Conservation (phyloP, 495 filamentous ascomycete species). For the Trichocladium antarcticum region DNA sequence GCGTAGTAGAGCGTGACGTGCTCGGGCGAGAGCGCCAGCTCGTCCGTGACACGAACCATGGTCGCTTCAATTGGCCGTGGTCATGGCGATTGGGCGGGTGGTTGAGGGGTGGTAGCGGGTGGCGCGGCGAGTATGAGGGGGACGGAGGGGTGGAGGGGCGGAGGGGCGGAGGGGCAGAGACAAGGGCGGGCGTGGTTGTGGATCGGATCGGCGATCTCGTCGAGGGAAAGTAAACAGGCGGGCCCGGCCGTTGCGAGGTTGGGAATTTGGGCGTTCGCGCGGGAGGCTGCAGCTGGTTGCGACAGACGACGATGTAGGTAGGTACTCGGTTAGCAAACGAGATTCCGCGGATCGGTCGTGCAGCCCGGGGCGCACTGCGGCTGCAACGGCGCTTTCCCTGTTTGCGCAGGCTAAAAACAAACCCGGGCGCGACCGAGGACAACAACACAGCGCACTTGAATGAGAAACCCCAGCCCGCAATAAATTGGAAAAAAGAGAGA, state of each 20-base stretch:
- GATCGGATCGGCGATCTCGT: not conserved
- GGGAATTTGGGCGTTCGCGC: constrained; percentile 1
- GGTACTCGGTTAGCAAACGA: too few relatives aligned
- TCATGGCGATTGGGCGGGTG: constrained; percentile 18
- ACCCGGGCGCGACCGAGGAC: not conserved
- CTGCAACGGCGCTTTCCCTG: not conserved
- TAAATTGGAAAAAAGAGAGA: not conserved
- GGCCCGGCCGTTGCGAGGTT: not conserved
- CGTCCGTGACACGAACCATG: constrained; percentile 57
- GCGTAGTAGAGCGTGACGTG: constrained; percentile 71
- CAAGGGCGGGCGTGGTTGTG: not conserved
- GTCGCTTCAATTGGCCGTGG: constrained; percentile 37
- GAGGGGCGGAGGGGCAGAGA: not conserved
- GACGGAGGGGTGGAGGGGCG: not conserved
- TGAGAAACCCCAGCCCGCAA: not conserved
- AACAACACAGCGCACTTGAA: not conserved
- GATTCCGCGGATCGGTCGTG: not conserved
- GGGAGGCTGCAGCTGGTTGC: constrained; percentile 9
- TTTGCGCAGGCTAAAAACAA: not conserved
- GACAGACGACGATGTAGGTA: not conserved
- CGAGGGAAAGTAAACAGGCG: not conserved
- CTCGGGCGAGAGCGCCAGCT: constrained; percentile 60
- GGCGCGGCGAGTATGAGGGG: not conserved
- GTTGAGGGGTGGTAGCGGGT: not conserved
- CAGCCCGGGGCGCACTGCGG: constrained; percentile 5